These are phyloP conservation scores for Inga oerstediana DNA, from an alignment of 306 rosid genomes.

Conservation along the genomic window DNA sequence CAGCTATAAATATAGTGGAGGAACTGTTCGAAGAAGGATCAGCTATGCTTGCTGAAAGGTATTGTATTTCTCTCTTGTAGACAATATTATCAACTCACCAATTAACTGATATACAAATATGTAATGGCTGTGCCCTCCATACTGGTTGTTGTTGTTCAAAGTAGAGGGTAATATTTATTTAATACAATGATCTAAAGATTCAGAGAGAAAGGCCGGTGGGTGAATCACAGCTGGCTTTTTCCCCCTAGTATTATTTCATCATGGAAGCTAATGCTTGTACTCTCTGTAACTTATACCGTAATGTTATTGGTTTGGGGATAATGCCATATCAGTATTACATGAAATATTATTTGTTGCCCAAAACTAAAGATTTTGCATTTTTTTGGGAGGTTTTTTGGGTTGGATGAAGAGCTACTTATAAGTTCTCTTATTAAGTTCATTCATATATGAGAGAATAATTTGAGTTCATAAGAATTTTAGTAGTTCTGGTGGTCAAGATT, in stretches of 20 bases:
- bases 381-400: no score
- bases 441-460: not conserved
- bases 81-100: not conserved
- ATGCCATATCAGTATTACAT: not conserved
- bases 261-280: not conserved
- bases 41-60: constrained; percentile 99
- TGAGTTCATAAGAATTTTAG: not conserved
- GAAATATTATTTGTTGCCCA: not conserved
- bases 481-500: not conserved
- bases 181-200: not conserved
- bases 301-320: not conserved
- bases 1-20: constrained; percentile 81
- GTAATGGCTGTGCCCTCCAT: constrained; percentile 13
- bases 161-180: not conserved
- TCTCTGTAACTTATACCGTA: not conserved
- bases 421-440: not conserved
- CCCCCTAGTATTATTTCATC: not conserved
- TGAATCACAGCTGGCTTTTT: not conserved
- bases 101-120: not conserved
- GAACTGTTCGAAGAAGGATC: constrained; percentile 98
- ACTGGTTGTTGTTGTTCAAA: not conserved
- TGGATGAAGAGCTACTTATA: no score
- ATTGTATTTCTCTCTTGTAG: constrained; percentile 17
- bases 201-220: no score
- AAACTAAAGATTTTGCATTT: not conserved